Evolutionary conservation across 352 stramenopile species (phyloP).

Genomic region (Globisporangium alternatum): DNA sequence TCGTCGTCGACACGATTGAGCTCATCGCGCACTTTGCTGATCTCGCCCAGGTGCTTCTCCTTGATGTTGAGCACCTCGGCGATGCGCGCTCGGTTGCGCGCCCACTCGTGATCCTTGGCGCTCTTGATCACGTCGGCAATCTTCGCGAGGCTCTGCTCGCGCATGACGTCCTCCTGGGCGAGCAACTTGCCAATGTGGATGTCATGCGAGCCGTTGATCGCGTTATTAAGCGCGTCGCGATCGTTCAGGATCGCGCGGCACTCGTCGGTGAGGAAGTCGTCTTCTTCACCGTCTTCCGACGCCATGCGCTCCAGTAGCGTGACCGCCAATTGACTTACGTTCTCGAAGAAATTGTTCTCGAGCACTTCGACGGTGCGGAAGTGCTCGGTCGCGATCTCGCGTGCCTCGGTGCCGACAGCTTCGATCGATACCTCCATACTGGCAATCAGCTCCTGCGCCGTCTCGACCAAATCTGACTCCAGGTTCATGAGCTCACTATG

Average conservation of each 20-base stretch:
- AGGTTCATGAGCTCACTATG: constrained; percentile 87
- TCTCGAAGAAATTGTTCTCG: constrained; percentile 91
- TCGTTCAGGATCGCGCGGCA: constrained; percentile 81
- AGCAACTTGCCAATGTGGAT: constrained; percentile 90
- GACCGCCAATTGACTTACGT: constrained; percentile 76
- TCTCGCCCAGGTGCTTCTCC: constrained; percentile 64
- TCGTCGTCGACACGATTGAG: constrained; percentile 77
- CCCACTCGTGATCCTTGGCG: constrained; percentile 67
- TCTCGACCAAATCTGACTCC: constrained; percentile 84
- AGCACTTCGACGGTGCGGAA: constrained; percentile 89
- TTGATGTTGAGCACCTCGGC: constrained; percentile 74
- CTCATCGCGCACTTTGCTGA: constrained; percentile 63
- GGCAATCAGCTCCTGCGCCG: constrained; percentile 60
- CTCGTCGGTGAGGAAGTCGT: constrained; percentile 77
- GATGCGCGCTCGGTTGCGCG: constrained; percentile 67
- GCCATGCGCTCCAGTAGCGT: constrained; percentile 74
- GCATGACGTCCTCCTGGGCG: constrained; percentile 81
- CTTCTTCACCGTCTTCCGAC: constrained; percentile 72
- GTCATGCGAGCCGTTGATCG: constrained; percentile 89
- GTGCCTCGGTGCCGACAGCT: constrained; percentile 50
- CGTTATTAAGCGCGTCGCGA: constrained; percentile 79
- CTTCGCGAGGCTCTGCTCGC: constrained; percentile 73
- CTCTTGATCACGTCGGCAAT: constrained; percentile 61
- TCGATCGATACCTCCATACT: constrained; percentile 67
- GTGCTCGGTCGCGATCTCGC: constrained; percentile 71